Evolutionary conservation across 768 basidiomycete species (phyloP).

Genomic region (Phylloporus sp.): DNA sequence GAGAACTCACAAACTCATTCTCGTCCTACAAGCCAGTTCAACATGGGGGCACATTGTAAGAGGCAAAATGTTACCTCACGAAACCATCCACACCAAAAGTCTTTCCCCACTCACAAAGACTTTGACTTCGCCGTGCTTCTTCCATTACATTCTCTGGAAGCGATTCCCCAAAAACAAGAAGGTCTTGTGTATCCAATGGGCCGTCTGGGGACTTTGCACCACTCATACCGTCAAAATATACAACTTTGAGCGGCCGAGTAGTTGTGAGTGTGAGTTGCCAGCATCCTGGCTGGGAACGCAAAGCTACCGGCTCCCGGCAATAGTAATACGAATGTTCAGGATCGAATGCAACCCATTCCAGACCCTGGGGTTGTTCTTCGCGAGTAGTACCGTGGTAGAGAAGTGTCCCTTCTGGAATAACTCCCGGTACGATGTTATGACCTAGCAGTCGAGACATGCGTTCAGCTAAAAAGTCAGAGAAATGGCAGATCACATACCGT

Average conservation of each 20-base stretch:
- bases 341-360: not conserved
- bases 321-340: not conserved
- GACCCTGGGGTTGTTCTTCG: not conserved
- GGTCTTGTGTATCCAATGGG: slow-evolving; percentile 14
- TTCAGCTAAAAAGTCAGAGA: not conserved
- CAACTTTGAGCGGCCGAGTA: not conserved
- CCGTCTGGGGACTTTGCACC: not conserved
- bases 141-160: slow-evolving; percentile 16
- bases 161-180: slow-evolving; percentile 29
- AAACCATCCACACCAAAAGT: slow-evolving; percentile 31
- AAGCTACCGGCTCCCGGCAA: not conserved
- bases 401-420: not conserved
- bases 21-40: slow-evolving; percentile 31
- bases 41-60: not conserved
- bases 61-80: slow-evolving; percentile 17
- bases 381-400: not conserved
- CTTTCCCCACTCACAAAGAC: slow-evolving; percentile 33
- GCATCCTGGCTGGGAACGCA: not conserved
- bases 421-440: not conserved
- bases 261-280: not conserved
- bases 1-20: slow-evolving; percentile 43
- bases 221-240: not conserved
- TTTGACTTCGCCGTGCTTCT: slow-evolving; percentile 22
- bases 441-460: not conserved
- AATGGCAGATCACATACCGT: not conserved